A percentile compares a stretch with the other conserved stretches of the same genome.
These are phyloP conservation scores for Colletotrichum falcatum DNA, from an alignment of 2,329 filamentous ascomycete genomes.

Conservation along the genomic window DNA sequence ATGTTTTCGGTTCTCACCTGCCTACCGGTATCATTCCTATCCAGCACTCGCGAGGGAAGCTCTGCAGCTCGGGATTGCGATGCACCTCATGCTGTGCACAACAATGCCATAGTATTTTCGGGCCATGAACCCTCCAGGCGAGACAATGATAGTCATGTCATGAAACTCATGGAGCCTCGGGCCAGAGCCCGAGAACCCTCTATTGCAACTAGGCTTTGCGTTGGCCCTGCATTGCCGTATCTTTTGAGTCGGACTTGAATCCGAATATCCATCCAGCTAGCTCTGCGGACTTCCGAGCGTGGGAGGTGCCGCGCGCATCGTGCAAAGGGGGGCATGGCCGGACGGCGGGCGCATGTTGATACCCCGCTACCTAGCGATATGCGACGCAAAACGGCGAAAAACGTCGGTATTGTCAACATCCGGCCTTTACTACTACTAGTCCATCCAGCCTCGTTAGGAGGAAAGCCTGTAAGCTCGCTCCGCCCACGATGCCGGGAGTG, in stretches of 20 bases:
- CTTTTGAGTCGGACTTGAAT: background rate
- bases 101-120: background rate
- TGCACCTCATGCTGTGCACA: background rate
- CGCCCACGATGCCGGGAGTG: background rate
- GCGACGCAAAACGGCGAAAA: background rate
- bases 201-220: background rate
- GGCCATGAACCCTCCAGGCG: background rate
- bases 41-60: background rate
- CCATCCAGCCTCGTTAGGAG: background rate
- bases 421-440: no score
- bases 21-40: no score
- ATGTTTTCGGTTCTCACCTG: constrained; percentile 12
- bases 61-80: background rate
- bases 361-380: background rate
- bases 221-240: background rate
- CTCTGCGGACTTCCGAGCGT: constrained; percentile 6
- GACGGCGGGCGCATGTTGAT: background rate
- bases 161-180: background rate
- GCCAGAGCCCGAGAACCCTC: background rate
- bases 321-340: background rate
- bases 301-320: background rate
- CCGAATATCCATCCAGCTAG: background rate
- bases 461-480: background rate
- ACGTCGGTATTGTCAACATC: background rate
- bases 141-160: background rate